Evolutionary conservation across 805 yeast species (phyloP).

Genomic region (Metschnikowia kofuensis): DNA sequence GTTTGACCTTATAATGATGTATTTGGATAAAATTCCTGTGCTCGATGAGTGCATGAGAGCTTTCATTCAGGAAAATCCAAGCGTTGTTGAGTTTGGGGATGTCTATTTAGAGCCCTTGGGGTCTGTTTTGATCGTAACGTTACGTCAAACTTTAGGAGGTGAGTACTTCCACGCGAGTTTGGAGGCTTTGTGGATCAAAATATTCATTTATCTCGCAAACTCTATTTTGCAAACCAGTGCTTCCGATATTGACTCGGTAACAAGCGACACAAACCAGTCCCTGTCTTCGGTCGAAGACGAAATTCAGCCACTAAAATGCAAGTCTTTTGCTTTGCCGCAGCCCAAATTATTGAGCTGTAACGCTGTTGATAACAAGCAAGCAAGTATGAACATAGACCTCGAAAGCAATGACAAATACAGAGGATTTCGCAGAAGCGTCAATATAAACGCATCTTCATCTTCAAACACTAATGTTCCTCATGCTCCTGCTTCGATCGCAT

Average conservation of each 20-base stretch:
- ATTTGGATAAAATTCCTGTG: slow-evolving; percentile 25
- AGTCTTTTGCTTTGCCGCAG: slow-evolving; percentile 7
- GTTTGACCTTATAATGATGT: slow-evolving; percentile 29
- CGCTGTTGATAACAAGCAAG: neutral
- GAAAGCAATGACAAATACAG: slow-evolving; percentile 34
- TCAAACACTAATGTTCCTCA: slow-evolving; percentile 6
- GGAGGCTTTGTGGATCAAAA: slow-evolving; percentile 40
- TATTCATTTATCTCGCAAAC: slow-evolving; percentile 40
- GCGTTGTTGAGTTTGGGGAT: slow-evolving; percentile 22
- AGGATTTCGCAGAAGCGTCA: slow-evolving; percentile 40
- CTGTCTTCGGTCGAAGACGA: slow-evolving; percentile 11
- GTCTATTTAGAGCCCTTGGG: slow-evolving; percentile 43
- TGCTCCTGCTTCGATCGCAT: neutral
- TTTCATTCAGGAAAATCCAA: slow-evolving; percentile 31
- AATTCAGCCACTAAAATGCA: slow-evolving; percentile 24
- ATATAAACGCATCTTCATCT: slow-evolving; percentile 7
- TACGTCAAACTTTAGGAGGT: slow-evolving; percentile 33
- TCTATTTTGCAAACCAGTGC: slow-evolving; percentile 28
- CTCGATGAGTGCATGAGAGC: slow-evolving; percentile 34
- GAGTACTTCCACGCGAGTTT: slow-evolving; percentile 28
- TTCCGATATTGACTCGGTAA: slow-evolving; percentile 25
- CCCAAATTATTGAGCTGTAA: slow-evolving; percentile 5
- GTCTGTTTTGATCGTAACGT: slow-evolving; percentile 34
- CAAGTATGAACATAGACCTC: slow-evolving; percentile 25
- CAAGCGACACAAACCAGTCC: slow-evolving; percentile 8